These are phyloP conservation scores for Eragrostis tef DNA, from an alignment of 202 grass and related monocot species.

Conservation along the genomic window DNA sequence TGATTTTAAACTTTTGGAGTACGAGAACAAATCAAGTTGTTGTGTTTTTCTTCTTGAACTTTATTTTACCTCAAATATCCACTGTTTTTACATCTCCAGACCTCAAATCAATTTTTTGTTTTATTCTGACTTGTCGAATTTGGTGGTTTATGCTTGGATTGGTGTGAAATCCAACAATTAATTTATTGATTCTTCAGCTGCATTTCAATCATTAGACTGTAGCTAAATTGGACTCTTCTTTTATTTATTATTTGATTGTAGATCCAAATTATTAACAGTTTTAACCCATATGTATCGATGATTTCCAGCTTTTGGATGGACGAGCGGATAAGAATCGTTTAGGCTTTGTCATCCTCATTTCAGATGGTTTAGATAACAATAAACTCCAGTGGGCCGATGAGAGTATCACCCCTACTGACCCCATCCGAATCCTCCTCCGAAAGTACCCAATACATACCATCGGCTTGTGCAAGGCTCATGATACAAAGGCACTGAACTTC, in stretches of 20 bases:
- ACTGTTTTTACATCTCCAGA: too few relatives aligned
- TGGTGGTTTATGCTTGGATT: too few relatives aligned
- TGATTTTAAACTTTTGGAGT: too few relatives aligned
- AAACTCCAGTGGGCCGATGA: neutral
- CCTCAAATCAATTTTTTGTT: too few relatives aligned
- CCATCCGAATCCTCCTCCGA: neutral
- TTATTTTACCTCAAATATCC: too few relatives aligned
- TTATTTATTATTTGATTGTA: too few relatives aligned
- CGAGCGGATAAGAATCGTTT: conserved; percentile 7
- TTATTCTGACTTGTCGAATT: too few relatives aligned
- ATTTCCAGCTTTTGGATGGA: conserved; percentile 8
- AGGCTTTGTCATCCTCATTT: conserved; percentile 4
- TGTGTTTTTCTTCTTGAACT: too few relatives aligned
- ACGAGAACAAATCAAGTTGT: too few relatives aligned
- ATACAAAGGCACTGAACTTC: conserved; percentile 8
- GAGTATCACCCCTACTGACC: neutral
- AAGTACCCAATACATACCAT: conserved; percentile 28
- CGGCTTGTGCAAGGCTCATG: neutral
- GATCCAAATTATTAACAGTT: neutral
- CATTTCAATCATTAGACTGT: too few relatives aligned
- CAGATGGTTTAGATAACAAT: neutral
- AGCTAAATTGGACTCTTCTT: neutral
- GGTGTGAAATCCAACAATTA: too few relatives aligned
- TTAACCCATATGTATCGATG: neutral
- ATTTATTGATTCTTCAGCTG: too few relatives aligned